A percentile compares a stretch with the other conserved stretches of the same genome.
Evolutionary conservation across 1,284 basidiomycete genomes (phyloP).

Genomic region (Tilletiopsis washingtonensis): DNA sequence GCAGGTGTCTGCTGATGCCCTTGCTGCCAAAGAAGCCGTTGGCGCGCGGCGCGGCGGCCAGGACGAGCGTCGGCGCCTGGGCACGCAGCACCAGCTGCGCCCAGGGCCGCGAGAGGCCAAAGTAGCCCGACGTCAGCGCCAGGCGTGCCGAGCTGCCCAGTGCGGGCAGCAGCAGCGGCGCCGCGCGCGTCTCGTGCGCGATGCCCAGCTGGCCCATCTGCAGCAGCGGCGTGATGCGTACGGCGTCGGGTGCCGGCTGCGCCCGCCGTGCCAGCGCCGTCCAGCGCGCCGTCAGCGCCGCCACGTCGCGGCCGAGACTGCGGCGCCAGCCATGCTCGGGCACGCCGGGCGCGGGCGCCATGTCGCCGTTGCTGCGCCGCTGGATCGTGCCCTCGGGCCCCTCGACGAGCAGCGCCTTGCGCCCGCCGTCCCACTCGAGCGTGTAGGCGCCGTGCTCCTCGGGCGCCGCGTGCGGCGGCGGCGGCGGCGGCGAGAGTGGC

Average conservation of each 20-base stretch:
- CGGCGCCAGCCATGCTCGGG: too few relatives aligned
- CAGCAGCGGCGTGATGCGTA: conserved; percentile 45
- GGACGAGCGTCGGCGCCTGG: conserved; percentile 59
- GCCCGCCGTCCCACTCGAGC: conserved; percentile 35
- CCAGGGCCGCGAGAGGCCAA: conserved; percentile 77
- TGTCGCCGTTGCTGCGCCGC: too few relatives aligned
- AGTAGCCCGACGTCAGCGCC: conserved; percentile 77
- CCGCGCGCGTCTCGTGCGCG: conserved; percentile 43
- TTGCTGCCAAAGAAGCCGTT: conserved; percentile 89
- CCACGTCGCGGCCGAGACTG: too few relatives aligned
- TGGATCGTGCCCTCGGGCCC: too few relatives aligned
- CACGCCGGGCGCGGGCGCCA: too few relatives aligned
- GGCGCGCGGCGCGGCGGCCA: conserved; percentile 73
- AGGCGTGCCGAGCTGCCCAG: conserved; percentile 9
- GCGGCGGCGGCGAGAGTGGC: too few relatives aligned
- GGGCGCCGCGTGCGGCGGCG: too few relatives aligned
- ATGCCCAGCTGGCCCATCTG: conserved; percentile 49
- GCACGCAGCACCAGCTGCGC: conserved; percentile 16
- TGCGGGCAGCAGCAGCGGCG: neutral
- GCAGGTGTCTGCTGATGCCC: conserved; percentile 83
- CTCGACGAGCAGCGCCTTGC: too few relatives aligned
- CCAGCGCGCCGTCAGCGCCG: too few relatives aligned
- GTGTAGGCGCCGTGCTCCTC: conserved; percentile 11
- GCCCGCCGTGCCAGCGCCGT: too few relatives aligned
- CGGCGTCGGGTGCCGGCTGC: neutral